These are phyloP conservation scores for Triglochin maritima DNA, from an alignment of 106 monocot genomes.

Conservation along the genomic window DNA sequence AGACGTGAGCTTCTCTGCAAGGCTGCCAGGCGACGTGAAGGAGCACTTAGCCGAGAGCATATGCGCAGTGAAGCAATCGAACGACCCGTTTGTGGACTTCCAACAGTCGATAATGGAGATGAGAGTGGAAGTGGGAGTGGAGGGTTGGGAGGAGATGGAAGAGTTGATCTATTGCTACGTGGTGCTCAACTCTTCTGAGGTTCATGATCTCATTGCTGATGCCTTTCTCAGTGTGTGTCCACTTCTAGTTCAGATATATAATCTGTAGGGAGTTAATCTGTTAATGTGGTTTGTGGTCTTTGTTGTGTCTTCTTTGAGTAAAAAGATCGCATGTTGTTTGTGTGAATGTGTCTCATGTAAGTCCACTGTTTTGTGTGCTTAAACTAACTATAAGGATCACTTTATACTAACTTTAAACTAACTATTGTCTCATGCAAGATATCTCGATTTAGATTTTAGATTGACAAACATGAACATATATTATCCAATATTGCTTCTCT, in stretches of 20 bases:
- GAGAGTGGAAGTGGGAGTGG: constrained; percentile 18
- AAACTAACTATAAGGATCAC: too few species aligned
- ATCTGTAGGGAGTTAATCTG: too few species aligned
- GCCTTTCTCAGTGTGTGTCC: constrained; percentile 30
- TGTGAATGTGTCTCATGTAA: too few species aligned
- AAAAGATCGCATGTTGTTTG: too few species aligned
- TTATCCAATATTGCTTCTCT: too few species aligned
- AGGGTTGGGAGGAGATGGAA: constrained; percentile 35
- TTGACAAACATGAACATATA: too few species aligned
- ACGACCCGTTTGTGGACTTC: constrained; percentile 29
- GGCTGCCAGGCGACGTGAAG: constrained; percentile 14
- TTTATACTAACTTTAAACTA: too few species aligned
- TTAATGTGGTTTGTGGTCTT: too few species aligned
- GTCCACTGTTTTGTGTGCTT: too few species aligned
- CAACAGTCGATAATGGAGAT: constrained; percentile 29
- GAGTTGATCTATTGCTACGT: constrained; percentile 43
- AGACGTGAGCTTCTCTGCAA: constrained; percentile 35
- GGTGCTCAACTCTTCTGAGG: constrained; percentile 25
- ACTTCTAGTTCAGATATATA: not conserved
- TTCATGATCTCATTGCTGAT: constrained; percentile 24
- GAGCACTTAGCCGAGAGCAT: constrained; percentile 14
- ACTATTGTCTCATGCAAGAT: too few species aligned
- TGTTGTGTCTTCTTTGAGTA: too few species aligned
- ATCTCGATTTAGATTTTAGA: too few species aligned
- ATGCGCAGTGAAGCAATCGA: constrained; percentile 29